Conservation (phyloP, 805 yeast species). For the Grigorovia transvaalensis region DNA sequence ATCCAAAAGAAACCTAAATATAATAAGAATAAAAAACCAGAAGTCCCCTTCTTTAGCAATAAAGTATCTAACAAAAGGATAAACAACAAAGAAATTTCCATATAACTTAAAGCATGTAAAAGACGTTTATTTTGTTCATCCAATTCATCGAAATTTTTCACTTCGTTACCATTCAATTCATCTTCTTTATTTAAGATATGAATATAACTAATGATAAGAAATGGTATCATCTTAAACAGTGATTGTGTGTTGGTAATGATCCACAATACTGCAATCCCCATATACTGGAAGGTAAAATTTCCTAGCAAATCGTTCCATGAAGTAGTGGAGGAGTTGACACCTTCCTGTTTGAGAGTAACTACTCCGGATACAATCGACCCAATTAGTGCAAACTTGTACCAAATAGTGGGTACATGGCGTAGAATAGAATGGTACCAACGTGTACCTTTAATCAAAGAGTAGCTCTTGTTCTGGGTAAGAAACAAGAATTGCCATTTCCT, state of each 20-base stretch:
- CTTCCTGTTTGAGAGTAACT: constrained; percentile 47
- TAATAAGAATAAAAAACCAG: constrained; percentile 56
- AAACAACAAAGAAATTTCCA: constrained; percentile 46
- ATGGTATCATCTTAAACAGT: constrained; percentile 55
- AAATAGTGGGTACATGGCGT: constrained; percentile 36
- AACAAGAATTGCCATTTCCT: constrained; percentile 28
- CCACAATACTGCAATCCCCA: constrained; percentile 49
- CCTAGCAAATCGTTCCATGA: constrained; percentile 49
- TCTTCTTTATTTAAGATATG: constrained; percentile 36
- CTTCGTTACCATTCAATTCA: constrained; percentile 10
- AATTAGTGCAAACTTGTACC: constrained; percentile 44
- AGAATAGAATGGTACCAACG: constrained; percentile 17
- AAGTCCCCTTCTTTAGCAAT: constrained; percentile 47
- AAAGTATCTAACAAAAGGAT: constrained; percentile 50
- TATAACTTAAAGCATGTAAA: constrained; percentile 39
- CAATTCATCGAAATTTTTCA: constrained; percentile 3
- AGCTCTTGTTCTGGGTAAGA: constrained; percentile 16
- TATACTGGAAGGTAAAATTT: constrained; percentile 66
- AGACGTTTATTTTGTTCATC: constrained; percentile 12
- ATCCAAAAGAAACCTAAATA: constrained; percentile 60
- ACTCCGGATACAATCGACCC: constrained; percentile 47
- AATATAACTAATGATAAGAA: constrained; percentile 42
- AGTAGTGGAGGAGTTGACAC: constrained; percentile 51
- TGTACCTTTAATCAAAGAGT: constrained; percentile 11
- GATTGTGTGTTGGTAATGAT: constrained; percentile 55